These are phyloP conservation scores for Plasmodium knowlesi DNA, from an alignment of 169 alveolate species.

Conservation along the genomic window DNA sequence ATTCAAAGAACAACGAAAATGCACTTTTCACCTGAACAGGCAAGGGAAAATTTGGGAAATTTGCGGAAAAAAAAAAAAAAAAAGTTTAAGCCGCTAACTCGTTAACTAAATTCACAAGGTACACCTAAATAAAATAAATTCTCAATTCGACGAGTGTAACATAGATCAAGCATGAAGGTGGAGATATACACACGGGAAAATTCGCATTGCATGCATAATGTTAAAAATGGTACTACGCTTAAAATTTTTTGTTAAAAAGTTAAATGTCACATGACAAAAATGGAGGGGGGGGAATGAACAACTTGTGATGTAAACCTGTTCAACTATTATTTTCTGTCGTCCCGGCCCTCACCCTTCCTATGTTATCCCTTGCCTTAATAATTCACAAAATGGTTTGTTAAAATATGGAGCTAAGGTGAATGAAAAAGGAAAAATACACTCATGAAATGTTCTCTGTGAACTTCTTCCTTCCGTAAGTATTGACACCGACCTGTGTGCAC, in stretches of 20 bases:
- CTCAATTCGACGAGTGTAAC: not conserved
- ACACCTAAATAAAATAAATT: too few species aligned
- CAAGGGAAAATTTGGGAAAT: not conserved
- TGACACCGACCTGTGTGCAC: not conserved
- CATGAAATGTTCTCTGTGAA: not conserved
- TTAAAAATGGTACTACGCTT: not conserved
- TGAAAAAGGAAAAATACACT: not conserved
- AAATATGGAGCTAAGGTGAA: not conserved
- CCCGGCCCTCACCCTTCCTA: not conserved
- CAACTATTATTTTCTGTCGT: not conserved
- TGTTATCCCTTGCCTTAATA: not conserved
- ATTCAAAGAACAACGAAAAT: not conserved
- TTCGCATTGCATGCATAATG: not conserved
- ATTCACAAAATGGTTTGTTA: not conserved
- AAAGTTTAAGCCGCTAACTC: not conserved
- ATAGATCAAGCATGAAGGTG: not conserved
- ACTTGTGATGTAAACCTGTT: not conserved
- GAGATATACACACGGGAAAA: not conserved
- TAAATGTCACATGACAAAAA: not conserved
- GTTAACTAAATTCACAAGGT: not conserved
- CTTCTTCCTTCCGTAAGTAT: not conserved
- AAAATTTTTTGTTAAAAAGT: not conserved
- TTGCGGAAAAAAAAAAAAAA: slow-evolving; percentile 9
- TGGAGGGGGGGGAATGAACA: not conserved
- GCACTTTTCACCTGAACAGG: not conserved